Conservation (phyloP, 768 basidiomycete species). For the Tulasnella sp. region DNA sequence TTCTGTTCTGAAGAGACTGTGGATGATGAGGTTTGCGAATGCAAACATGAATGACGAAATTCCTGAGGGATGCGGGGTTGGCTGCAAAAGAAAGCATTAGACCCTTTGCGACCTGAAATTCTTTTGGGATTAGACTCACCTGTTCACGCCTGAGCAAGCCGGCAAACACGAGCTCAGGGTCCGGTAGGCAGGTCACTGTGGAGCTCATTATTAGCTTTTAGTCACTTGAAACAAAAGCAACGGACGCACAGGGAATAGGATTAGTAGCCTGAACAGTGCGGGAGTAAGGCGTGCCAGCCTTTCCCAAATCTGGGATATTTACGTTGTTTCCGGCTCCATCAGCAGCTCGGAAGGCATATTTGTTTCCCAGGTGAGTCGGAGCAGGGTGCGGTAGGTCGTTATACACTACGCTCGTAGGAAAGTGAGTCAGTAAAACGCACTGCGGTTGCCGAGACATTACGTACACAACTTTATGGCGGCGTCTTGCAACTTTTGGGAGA, state of each 20-base stretch:
- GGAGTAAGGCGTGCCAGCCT: conserved; percentile 67
- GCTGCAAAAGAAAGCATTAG: not conserved
- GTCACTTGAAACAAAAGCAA: too few relatives aligned
- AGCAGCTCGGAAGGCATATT: conserved; percentile 36
- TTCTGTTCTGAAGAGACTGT: conserved; percentile 53
- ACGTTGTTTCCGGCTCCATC: conserved; percentile 73
- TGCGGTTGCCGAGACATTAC: conserved; percentile 23
- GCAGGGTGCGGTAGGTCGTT: conserved; percentile 73
- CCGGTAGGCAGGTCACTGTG: conserved; percentile 38
- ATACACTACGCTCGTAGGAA: conserved; percentile 38
- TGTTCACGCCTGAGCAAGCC: conserved; percentile 39
- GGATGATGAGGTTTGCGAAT: conserved; percentile 65
- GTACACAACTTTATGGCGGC: conserved; percentile 42
- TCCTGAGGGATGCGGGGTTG: conserved; percentile 15
- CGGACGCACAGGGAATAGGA: conserved; percentile 27
- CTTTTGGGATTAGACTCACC: not conserved
- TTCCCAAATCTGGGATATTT: conserved; percentile 55
- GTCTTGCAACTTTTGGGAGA: conserved; percentile 33
- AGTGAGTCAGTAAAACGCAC: conserved; percentile 11
- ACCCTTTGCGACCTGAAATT: not conserved
- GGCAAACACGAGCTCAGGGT: conserved; percentile 58
- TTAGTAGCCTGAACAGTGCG: conserved; percentile 53
- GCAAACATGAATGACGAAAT: conserved; percentile 27
- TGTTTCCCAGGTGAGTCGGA: conserved; percentile 33
- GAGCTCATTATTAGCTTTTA: too few relatives aligned